Evolutionary conservation across 352 stramenopile genomes (phyloP), one percentile per base, ranked within the genome.

Genomic region (Thraustochytrium striatum): DNA sequence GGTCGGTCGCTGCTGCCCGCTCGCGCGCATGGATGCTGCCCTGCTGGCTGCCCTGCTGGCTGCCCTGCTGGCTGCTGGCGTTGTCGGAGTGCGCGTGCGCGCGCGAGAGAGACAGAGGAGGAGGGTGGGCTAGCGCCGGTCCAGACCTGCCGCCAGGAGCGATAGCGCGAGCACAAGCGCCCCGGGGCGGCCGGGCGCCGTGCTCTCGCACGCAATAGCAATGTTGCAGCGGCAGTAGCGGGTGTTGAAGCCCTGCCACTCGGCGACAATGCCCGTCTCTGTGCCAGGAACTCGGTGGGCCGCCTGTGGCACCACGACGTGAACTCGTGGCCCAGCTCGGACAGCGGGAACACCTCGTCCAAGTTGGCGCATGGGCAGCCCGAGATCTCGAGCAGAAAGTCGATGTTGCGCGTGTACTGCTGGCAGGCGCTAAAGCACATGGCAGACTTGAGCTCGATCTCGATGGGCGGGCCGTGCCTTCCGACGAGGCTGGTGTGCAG

Each of bases 361-460:
- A 75, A 43, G 19, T 75, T 13, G 0, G 8, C 44, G 39, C 65
- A 75, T 8, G 21, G 19, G 65, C 65, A 75, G n/a, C 30, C 50
- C 28, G 19, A 41, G 30, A 75, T 61, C 36, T 75, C 65, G n/a
- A 55, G 65, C 43, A 75, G 36, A 43, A 55, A 75, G 32, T 75
- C 65, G 30, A 75, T 75, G 65, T 75, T 75, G 32, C 52, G 65
- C 7, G 32, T 28, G 36, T 75, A 75, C 47, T 75, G 65, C 65
- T 75, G 65, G 32, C 65, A 75, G 25, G 65, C 25, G 47, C 50
- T 75, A 30, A 61, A 75, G 36, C 65, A 75, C 8, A 50, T 38
- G 11, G 65, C 65, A 9, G 16, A 43, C 39, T 75, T 75, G 32
- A 75, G 58, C 50, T 75, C 65, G 8, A 39, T 75, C 65, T 75